A percentile compares a stretch with the other conserved stretches of the same genome.
Evolutionary conservation across 192 early-diverging fungal species (phyloP).

Genomic region (Entomortierella parvispora): DNA sequence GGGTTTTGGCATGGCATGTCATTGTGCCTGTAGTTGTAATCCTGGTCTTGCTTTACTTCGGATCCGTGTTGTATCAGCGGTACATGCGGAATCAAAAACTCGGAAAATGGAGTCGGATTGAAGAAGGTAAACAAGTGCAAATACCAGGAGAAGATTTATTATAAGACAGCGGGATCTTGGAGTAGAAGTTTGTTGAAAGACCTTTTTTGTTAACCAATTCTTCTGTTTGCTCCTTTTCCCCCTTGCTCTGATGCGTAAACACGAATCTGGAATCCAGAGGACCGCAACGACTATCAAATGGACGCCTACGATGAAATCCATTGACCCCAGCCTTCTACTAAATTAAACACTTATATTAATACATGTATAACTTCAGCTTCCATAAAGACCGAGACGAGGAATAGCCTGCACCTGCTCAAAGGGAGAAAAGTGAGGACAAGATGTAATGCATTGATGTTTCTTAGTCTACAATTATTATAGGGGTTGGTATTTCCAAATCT

Average conservation of each 20-base stretch:
- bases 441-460: no score
- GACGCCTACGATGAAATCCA: conserved; percentile 29
- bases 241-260: no score
- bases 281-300: conserved; percentile 23
- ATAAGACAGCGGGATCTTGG: neutral
- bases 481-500: no score
- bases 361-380: no score
- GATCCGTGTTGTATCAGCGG: conserved; percentile 27
- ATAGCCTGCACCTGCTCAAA: no score
- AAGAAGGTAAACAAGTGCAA: conserved; percentile 23
- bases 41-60: conserved; percentile 29
- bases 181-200: neutral
- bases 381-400: no score
- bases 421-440: no score
- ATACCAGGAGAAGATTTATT: neutral
- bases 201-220: no score
- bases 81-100: conserved; percentile 23
- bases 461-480: no score
- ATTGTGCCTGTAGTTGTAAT: conserved; percentile 27
- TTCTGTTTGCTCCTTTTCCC: conserved; percentile 6
- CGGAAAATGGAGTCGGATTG: conserved; percentile 31
- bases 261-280: conserved; percentile 1
- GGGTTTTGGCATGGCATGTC: conserved; percentile 36
- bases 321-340: neutral
- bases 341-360: no score